phyloP scores from a whole-genome alignment of 2,329 filamentous ascomycete genomes.

The Colletotrichum lentis region DNA sequence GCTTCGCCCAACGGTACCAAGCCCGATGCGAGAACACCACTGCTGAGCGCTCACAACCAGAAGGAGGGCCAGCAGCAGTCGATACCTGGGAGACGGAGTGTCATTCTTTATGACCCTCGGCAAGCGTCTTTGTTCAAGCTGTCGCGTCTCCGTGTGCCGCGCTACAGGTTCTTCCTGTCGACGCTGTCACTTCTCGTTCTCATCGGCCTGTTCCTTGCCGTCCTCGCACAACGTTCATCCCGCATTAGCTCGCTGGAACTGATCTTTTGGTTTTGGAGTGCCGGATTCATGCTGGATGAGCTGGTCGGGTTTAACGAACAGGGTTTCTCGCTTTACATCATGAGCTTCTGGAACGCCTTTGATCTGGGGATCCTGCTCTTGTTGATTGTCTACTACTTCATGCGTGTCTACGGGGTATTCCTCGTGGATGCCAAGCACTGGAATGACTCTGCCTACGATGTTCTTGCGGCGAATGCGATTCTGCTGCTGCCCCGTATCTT shows the following conservation, averaged over 20 bases:
- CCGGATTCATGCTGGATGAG: constrained; percentile 96
- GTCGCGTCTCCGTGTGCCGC: constrained; percentile 86
- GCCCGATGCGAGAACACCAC: constrained; percentile 59
- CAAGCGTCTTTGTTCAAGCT: constrained; percentile 92
- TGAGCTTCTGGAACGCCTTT: constrained; percentile 98
- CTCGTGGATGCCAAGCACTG: constrained; percentile 77
- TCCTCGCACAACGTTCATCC: constrained; percentile 77
- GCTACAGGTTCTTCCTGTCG: constrained; percentile 89
- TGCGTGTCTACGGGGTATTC: constrained; percentile 87
- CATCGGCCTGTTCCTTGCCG: constrained; percentile 84
- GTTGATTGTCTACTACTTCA: constrained; percentile 87
- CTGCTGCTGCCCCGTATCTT: constrained; percentile 90
- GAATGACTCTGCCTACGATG: constrained; percentile 89
- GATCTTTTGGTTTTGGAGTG: constrained; percentile 97
- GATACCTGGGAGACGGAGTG: constrained; percentile 71
- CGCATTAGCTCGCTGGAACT: constrained; percentile 86
- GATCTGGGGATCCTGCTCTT: constrained; percentile 88
- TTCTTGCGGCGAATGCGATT: constrained; percentile 90
- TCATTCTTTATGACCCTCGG: constrained; percentile 87
- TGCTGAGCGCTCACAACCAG: constrained; percentile 53
- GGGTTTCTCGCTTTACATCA: constrained; percentile 93
- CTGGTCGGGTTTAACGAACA: constrained; percentile 96
- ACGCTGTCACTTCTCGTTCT: constrained; percentile 87
- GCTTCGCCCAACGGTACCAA: constrained; percentile 45
- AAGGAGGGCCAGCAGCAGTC: constrained; percentile 44